Conservation (phyloP, 148 eudicot species). For the Camellia granthamiana region DNA sequence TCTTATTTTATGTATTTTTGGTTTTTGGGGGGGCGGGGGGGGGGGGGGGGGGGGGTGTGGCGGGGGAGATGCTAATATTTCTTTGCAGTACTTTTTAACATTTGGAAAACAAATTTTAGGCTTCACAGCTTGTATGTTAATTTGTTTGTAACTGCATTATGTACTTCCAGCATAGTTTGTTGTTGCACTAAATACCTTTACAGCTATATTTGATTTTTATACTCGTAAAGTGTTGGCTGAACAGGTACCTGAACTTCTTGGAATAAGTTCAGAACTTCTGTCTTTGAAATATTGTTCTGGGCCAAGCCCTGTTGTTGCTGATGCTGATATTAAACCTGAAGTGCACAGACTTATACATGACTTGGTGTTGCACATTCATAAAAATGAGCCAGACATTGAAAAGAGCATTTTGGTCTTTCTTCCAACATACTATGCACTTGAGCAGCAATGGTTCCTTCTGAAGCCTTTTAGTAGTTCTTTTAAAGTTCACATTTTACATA, state of each 20-base stretch:
- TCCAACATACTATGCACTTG: constrained; percentile 80
- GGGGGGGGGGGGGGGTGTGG: too few relatives aligned
- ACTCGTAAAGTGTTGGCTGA: not conserved
- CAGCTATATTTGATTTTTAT: constrained; percentile 12
- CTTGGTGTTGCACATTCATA: constrained; percentile 67
- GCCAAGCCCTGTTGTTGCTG: constrained; percentile 47
- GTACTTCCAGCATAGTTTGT: too few relatives aligned
- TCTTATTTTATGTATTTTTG: too few relatives aligned
- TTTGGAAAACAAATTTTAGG: not conserved
- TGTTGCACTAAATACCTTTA: not conserved
- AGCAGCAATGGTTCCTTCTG: constrained; percentile 77
- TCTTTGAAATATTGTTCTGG: constrained; percentile 70
- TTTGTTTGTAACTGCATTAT: not conserved
- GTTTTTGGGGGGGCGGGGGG: too few relatives aligned
- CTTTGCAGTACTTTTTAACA: not conserved
- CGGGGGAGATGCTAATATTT: not conserved
- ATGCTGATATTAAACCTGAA: constrained; percentile 54
- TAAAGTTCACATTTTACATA: constrained; percentile 84
- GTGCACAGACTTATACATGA: constrained; percentile 72
- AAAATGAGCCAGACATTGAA: constrained; percentile 79
- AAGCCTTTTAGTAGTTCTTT: constrained; percentile 57
- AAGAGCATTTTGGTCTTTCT: constrained; percentile 90
- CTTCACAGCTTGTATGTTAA: not conserved
- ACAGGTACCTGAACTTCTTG: constrained; percentile 73
- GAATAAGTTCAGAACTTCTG: constrained; percentile 37